A percentile compares a stretch with the other conserved stretches of the same genome.
Conservation (phyloP, 441 rosid species). For the Croton setiger region DNA sequence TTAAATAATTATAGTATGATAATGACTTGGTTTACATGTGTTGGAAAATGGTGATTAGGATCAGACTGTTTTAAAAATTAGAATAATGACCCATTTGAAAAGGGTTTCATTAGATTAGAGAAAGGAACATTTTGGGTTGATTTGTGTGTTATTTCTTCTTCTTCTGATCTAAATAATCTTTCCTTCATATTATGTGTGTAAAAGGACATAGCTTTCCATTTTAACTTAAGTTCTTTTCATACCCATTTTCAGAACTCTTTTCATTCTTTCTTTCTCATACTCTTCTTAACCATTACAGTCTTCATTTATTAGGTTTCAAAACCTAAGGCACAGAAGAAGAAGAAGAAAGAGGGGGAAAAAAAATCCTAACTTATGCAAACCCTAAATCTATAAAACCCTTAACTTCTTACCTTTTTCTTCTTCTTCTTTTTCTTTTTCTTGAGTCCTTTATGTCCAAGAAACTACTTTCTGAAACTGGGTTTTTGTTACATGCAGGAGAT, state of each 20-base stretch:
- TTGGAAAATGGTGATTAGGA: slow-evolving; percentile 32
- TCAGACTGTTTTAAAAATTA: slow-evolving; percentile 33
- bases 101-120: slow-evolving; percentile 17
- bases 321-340: not conserved
- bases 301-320: slow-evolving; percentile 13
- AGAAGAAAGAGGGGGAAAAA: slow-evolving; percentile 5
- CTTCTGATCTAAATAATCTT: not conserved
- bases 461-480: not conserved
- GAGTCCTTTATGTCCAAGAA: not conserved
- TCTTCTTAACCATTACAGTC: not conserved
- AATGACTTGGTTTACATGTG: slow-evolving; percentile 23
- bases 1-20: slow-evolving; percentile 25
- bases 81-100: slow-evolving; percentile 20
- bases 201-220: not conserved
- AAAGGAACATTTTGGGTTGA: slow-evolving; percentile 17
- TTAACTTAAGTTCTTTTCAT: slow-evolving; percentile 26
- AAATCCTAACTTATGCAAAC: slow-evolving; percentile 18
- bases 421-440: not conserved
- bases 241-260: slow-evolving; percentile 33
- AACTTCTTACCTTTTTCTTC: not conserved
- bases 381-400: slow-evolving; percentile 9
- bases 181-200: not conserved
- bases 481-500: slow-evolving; percentile 25
- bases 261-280: slow-evolving; percentile 10
- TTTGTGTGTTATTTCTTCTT: slow-evolving; percentile 2